phyloP scores from a whole-genome alignment of 2,329 filamentous ascomycete genomes.

The Magnaporthiopsis rhizophila region DNA sequence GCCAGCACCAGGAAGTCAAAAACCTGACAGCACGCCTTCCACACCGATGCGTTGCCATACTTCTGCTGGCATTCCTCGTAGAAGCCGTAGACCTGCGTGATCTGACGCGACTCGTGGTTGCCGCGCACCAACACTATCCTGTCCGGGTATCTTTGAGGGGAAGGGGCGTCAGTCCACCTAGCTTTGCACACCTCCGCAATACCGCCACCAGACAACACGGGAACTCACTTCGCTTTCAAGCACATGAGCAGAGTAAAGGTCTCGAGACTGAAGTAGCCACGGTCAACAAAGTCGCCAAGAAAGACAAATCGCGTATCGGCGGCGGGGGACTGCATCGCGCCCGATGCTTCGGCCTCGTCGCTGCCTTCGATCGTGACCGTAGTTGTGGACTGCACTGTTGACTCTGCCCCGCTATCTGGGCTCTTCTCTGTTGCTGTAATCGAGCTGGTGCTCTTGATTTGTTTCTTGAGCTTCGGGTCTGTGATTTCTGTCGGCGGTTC shows the following conservation, averaged over 20 bases:
- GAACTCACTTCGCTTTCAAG: slow-evolving; percentile 61
- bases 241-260: slow-evolving; percentile 97
- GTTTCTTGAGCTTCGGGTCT: slow-evolving; percentile 78
- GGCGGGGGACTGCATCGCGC: slow-evolving; percentile 34
- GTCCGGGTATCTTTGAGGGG: slow-evolving; percentile 71
- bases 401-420: background rate
- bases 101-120: slow-evolving; percentile 95
- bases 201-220: background rate
- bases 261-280: slow-evolving; percentile 94
- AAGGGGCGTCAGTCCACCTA: slow-evolving; percentile 6
- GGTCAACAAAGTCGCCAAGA: slow-evolving; percentile 89
- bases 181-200: background rate
- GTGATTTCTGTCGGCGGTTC: slow-evolving; percentile 86
- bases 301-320: slow-evolving; percentile 52
- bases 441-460: slow-evolving; percentile 55
- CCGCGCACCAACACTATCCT: slow-evolving; percentile 93
- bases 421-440: background rate
- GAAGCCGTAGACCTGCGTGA: slow-evolving; percentile 97
- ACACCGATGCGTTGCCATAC: slow-evolving; percentile 98
- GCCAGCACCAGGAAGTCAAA: slow-evolving; percentile 96
- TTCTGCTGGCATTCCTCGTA: slow-evolving; percentile 98
- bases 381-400: background rate
- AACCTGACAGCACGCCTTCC: slow-evolving; percentile 99
- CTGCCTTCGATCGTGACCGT: background rate
- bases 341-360: slow-evolving; percentile 26